Evolutionary conservation across 2,329 filamentous ascomycete genomes (phyloP).

Genomic region (Gremmenia infestans): DNA sequence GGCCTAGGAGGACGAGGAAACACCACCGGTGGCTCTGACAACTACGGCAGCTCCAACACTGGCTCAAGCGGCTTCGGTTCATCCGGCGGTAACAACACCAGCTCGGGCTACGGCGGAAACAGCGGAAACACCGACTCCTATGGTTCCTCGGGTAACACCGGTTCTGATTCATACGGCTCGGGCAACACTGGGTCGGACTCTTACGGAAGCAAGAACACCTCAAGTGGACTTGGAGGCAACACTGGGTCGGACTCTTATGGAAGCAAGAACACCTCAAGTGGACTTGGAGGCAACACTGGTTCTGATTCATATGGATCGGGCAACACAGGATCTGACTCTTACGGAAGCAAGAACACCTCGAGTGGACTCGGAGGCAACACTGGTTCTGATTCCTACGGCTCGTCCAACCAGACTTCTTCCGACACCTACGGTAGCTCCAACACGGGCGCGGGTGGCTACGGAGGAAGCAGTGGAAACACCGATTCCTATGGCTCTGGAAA

Average conservation of each 20-base stretch:
- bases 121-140: conserved; percentile 15
- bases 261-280: no score
- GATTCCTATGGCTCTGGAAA: neutral
- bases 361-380: no score
- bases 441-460: conserved; percentile 14
- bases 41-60: conserved; percentile 18
- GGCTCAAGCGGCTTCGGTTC: conserved; percentile 26
- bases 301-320: no score
- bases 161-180: conserved; percentile 5
- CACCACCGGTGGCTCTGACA: neutral
- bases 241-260: no score
- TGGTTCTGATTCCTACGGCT: conserved; percentile 28
- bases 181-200: conserved; percentile 23
- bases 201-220: conserved; percentile 16
- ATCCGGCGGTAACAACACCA: conserved; percentile 7
- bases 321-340: no score
- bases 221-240: conserved; percentile 16
- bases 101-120: neutral
- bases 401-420: conserved; percentile 13
- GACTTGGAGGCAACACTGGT: no score
- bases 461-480: conserved; percentile 3
- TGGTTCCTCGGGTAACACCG: conserved; percentile 20
- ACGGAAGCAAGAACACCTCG: no score
- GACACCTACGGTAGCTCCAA: conserved; percentile 18
- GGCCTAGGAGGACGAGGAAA: no score